phyloP scores from a whole-genome alignment of 1,139 yeast genomes.

The Sugiyamaella novakii region DNA sequence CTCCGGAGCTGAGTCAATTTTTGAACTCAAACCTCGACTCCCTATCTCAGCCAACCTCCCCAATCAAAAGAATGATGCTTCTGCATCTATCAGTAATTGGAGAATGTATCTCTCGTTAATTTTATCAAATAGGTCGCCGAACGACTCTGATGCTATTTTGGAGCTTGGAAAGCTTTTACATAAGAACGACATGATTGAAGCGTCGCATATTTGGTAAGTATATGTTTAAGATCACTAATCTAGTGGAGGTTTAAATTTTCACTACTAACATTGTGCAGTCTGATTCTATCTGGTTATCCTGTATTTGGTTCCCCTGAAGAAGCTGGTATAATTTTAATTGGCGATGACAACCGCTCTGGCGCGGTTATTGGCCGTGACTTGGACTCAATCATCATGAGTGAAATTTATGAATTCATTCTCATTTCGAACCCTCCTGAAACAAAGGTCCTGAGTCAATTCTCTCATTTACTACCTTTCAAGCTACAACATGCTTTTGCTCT shows the following conservation, averaged over 20 bases:
- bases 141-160: slow-evolving; percentile 39
- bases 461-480: slow-evolving; percentile 59
- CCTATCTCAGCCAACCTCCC: slow-evolving; percentile 30
- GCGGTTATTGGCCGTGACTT: slow-evolving; percentile 41
- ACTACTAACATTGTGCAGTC: slow-evolving; percentile 22
- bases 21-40: slow-evolving; percentile 45
- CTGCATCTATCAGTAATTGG: slow-evolving; percentile 39
- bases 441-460: slow-evolving; percentile 41
- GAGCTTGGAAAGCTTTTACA: slow-evolving; percentile 41
- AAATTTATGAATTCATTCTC: slow-evolving; percentile 67
- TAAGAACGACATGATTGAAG: slow-evolving; percentile 37
- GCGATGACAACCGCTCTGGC: slow-evolving; percentile 30
- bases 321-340: slow-evolving; percentile 35
- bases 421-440: slow-evolving; percentile 38
- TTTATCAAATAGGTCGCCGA: slow-evolving; percentile 39
- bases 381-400: slow-evolving; percentile 58
- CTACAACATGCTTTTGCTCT: slow-evolving; percentile 63
- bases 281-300: slow-evolving; percentile 34
- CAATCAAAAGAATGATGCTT: slow-evolving; percentile 7
- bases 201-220: slow-evolving; percentile 39
- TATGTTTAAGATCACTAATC: too few relatives aligned
- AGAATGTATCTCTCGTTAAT: slow-evolving; percentile 39
- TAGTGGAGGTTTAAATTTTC: too few relatives aligned
- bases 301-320: slow-evolving; percentile 35
- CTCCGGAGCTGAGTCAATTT: slow-evolving; percentile 56